Evolutionary conservation across 306 rosid genomes (phyloP).

Genomic region (Cucumis sativus): DNA sequence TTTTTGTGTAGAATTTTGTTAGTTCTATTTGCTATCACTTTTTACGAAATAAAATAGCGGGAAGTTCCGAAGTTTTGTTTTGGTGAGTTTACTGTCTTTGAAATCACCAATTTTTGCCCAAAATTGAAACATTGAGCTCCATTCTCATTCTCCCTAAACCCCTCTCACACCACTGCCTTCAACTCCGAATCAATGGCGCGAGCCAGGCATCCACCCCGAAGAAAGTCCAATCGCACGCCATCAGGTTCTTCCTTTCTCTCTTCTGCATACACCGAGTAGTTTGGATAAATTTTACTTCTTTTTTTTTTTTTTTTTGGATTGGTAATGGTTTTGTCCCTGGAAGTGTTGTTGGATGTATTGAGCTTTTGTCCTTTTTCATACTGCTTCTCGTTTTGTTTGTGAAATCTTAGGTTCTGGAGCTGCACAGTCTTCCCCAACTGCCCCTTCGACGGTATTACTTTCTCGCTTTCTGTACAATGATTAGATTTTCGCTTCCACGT

Average conservation of each 20-base stretch:
- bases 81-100: too few species aligned
- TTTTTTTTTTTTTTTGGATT: neutral
- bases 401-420: slow-evolving; percentile 2
- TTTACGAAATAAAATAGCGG: too few species aligned
- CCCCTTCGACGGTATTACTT: slow-evolving; percentile 3
- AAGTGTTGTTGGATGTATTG: neutral
- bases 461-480: neutral
- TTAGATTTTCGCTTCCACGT: neutral
- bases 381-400: slow-evolving; percentile 16
- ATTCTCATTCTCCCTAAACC: neutral
- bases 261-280: neutral
- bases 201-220: slow-evolving; percentile 22
- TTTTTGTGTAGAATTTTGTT: too few species aligned
- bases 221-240: neutral
- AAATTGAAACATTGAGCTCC: too few species aligned
- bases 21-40: too few species aligned
- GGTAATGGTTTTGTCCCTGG: neutral
- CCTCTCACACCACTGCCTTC: neutral
- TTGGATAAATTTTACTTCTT: neutral
- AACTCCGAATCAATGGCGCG: slow-evolving; percentile 36
- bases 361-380: neutral
- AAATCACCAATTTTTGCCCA: too few species aligned
- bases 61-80: too few species aligned
- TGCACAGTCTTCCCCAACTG: neutral
- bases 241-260: slow-evolving; percentile 17